These are phyloP conservation scores for Yamadazyma songkhlaensis DNA, from an alignment of 1,139 yeast species.

Conservation along the genomic window DNA sequence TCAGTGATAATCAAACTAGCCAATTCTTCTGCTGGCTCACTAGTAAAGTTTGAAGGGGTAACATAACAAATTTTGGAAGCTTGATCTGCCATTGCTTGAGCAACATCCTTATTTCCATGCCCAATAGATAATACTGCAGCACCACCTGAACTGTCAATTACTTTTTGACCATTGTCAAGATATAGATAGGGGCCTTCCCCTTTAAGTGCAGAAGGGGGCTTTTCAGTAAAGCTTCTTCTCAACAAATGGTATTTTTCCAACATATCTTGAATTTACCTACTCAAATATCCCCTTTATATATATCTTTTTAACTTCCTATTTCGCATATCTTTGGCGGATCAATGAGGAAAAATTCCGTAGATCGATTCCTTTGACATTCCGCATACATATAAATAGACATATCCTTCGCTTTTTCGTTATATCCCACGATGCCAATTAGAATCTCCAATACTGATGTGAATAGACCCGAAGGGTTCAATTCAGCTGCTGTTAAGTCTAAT, in stretches of 20 bases:
- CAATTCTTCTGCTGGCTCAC: constrained; percentile 44
- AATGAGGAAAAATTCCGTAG: not conserved
- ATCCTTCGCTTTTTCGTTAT: too few species aligned
- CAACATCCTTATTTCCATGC: constrained; percentile 50
- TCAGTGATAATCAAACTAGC: constrained; percentile 41
- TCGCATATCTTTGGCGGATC: not conserved
- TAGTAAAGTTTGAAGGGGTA: constrained; percentile 39
- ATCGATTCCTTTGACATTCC: not conserved
- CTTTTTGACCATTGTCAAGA: constrained; percentile 8
- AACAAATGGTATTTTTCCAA: constrained; percentile 3
- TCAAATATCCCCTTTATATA: too few species aligned
- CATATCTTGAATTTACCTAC: too few species aligned
- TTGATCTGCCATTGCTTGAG: constrained; percentile 43
- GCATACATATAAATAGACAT: too few species aligned
- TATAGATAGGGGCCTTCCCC: constrained; percentile 3
- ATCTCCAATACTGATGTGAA: constrained; percentile 1
- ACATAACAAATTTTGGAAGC: constrained; percentile 42
- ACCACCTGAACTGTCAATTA: constrained; percentile 55
- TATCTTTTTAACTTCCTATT: too few species aligned
- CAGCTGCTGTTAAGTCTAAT: constrained; percentile 46
- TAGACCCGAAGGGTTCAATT: constrained; percentile 8
- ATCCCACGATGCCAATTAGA: constrained; percentile 2
- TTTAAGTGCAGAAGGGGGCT: constrained; percentile 1
- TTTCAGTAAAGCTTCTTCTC: constrained; percentile 1
- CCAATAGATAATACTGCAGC: constrained; percentile 63